Conservation (phyloP, 176 grass and related monocot species). For the Avena atlantica region DNA sequence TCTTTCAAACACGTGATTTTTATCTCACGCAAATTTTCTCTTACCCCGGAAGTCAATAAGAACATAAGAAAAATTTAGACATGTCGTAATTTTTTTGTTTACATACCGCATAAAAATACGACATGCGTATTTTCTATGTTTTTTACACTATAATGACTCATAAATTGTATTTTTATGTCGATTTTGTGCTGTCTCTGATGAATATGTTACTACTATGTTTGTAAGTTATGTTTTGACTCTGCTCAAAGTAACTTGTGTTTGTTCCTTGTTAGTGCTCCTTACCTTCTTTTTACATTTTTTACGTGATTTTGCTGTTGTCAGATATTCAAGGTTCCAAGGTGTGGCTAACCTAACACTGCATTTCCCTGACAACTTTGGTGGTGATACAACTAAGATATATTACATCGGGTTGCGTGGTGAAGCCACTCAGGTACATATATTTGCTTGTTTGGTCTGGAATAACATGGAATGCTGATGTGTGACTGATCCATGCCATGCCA, state of each 20-base stretch:
- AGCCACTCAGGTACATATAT: conserved; percentile 81
- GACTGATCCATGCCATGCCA: neutral
- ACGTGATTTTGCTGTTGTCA: conserved; percentile 35
- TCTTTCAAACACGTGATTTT: too few relatives aligned
- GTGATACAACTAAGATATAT: conserved; percentile 92
- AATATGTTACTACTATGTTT: conserved; percentile 18
- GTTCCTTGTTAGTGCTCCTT: conserved; percentile 20
- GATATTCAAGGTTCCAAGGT: conserved; percentile 98
- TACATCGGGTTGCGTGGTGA: conserved; percentile 97
- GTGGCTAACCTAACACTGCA: conserved; percentile 94
- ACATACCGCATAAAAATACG: too few relatives aligned
- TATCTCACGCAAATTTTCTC: too few relatives aligned
- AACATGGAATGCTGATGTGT: conserved; percentile 41
- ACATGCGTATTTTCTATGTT: too few relatives aligned
- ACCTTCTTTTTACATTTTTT: neutral
- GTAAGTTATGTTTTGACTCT: conserved; percentile 14
- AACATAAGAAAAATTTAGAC: too few relatives aligned
- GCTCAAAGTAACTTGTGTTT: neutral
- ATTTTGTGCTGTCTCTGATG: neutral
- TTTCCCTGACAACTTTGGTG: conserved; percentile 98
- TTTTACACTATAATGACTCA: too few relatives aligned
- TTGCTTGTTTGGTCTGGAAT: conserved; percentile 26
- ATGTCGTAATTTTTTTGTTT: too few relatives aligned
- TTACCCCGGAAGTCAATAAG: too few relatives aligned
- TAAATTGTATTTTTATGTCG: too few relatives aligned